phyloP scores from a whole-genome alignment of 768 basidiomycete genomes.

The Lyophyllum atratum region DNA sequence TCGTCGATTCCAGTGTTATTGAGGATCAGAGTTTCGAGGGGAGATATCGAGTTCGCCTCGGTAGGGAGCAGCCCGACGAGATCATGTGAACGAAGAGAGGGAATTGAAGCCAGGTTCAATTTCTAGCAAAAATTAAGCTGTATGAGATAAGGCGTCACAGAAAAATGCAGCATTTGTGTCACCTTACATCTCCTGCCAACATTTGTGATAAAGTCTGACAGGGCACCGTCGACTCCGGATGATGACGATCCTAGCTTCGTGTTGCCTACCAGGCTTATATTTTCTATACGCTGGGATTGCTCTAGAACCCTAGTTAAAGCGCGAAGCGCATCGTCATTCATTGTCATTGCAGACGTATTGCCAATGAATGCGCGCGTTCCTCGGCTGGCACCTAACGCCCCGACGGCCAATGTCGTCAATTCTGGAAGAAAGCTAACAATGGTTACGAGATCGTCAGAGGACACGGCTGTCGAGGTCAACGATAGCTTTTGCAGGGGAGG shows the following conservation, averaged over 20 bases:
- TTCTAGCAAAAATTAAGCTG: constrained; percentile 34
- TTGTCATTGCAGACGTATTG: constrained; percentile 52
- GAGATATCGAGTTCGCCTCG: constrained; percentile 31
- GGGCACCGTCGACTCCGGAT: constrained; percentile 31
- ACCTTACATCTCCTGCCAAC: constrained; percentile 67
- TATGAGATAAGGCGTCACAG: not conserved
- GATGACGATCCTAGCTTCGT: constrained; percentile 54
- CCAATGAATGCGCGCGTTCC: constrained; percentile 44
- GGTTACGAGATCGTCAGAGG: constrained; percentile 39
- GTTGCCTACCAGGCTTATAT: constrained; percentile 65
- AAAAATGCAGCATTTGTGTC: constrained; percentile 9
- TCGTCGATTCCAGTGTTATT: constrained; percentile 68
- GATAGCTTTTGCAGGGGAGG: constrained; percentile 59
- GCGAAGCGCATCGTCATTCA: constrained; percentile 52
- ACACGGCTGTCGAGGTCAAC: constrained; percentile 55
- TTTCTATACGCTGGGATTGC: constrained; percentile 41
- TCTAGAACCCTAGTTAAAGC: constrained; percentile 44
- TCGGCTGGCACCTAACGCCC: constrained; percentile 54
- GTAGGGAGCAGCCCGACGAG: constrained; percentile 49
- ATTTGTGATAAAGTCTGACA: constrained; percentile 46
- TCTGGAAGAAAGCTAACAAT: constrained; percentile 39
- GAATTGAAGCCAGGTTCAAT: constrained; percentile 60
- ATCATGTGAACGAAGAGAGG: constrained; percentile 50
- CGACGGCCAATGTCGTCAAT: constrained; percentile 54
- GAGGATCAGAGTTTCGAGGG: constrained; percentile 50